Evolutionary conservation across 495 filamentous ascomycete genomes (phyloP).

Genomic region (Hypoxylon subgilvum): DNA sequence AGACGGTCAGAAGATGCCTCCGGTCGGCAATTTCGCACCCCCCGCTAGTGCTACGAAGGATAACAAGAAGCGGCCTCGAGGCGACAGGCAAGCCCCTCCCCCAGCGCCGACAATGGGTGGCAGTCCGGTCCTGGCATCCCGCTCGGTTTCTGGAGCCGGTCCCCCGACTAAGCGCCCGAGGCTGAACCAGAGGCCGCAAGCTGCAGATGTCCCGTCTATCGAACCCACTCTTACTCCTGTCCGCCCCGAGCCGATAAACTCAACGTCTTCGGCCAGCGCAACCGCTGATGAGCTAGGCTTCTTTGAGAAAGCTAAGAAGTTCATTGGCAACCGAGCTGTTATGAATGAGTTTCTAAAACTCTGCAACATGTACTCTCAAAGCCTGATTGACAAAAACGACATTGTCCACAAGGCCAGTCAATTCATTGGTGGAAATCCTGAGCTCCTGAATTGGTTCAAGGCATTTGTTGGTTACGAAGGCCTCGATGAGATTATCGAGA

Average conservation of each 20-base stretch:
- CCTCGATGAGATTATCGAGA: constrained; percentile 77
- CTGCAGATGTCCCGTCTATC: constrained; percentile 70
- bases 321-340: constrained; percentile 85
- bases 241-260: constrained; percentile 82
- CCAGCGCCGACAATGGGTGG: constrained; percentile 41
- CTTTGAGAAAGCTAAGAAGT: constrained; percentile 97
- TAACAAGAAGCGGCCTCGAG: constrained; percentile 71
- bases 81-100: constrained; percentile 48
- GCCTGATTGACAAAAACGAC: constrained; percentile 80
- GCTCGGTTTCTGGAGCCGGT: constrained; percentile 42
- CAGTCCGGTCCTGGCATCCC: constrained; percentile 43
- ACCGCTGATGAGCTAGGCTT: constrained; percentile 82
- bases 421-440: constrained; percentile 86
- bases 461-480: constrained; percentile 75
- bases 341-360: constrained; percentile 96
- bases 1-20: constrained; percentile 76
- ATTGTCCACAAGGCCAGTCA: constrained; percentile 79
- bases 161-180: constrained; percentile 66
- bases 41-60: constrained; percentile 78
- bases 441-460: constrained; percentile 86
- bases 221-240: constrained; percentile 87
- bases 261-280: constrained; percentile 67
- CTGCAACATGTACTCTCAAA: constrained; percentile 89
- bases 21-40: constrained; percentile 90
- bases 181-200: constrained; percentile 64